Percentiles rank a stretch among this genome's conserved stretches.
Conservation (phyloP, 139 green algal species). For the Chlorella sp. region DNA sequence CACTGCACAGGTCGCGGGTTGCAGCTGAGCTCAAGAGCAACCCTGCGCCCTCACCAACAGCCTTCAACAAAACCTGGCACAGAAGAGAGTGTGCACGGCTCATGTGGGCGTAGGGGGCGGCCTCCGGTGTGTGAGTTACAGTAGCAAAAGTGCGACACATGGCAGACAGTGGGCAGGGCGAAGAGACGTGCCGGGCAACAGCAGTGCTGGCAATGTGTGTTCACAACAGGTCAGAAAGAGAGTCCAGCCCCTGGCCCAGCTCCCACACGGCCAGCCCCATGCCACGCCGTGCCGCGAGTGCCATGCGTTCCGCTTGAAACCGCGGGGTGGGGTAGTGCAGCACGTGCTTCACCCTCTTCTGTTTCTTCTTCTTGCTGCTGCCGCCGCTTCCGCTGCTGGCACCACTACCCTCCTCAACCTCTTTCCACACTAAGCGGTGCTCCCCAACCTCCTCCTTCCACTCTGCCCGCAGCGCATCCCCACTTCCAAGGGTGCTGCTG, state of each 20-base stretch:
- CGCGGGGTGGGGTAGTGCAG: constrained; percentile 65
- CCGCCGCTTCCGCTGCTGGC: not conserved
- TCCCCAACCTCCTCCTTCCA: not conserved
- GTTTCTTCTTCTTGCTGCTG: not conserved
- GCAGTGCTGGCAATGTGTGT: not conserved
- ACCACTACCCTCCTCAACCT: not conserved
- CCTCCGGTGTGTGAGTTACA: too few relatives aligned
- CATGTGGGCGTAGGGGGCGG: too few relatives aligned
- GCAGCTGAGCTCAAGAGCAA: too few relatives aligned
- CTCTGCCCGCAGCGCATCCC: not conserved
- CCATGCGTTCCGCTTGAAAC: constrained; percentile 51
- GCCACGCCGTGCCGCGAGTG: constrained; percentile 24
- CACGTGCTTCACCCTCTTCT: constrained; percentile 3
- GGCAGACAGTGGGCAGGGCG: too few relatives aligned
- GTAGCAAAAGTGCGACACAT: too few relatives aligned
- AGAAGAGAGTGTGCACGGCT: too few relatives aligned
- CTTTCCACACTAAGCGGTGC: not conserved
- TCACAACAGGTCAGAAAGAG: constrained; percentile 66
- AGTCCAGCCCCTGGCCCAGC: constrained; percentile 70
- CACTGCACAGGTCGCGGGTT: too few relatives aligned
- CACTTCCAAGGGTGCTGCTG: constrained; percentile 51
- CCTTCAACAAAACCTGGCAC: too few relatives aligned
- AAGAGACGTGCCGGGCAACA: too few relatives aligned
- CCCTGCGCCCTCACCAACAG: too few relatives aligned
- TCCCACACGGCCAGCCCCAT: constrained; percentile 74